Percentiles rank a stretch among this genome's conserved stretches.
Evolutionary conservation across 2,329 filamentous ascomycete genomes (phyloP).

Genomic region (Aspergillus chevalieri): DNA sequence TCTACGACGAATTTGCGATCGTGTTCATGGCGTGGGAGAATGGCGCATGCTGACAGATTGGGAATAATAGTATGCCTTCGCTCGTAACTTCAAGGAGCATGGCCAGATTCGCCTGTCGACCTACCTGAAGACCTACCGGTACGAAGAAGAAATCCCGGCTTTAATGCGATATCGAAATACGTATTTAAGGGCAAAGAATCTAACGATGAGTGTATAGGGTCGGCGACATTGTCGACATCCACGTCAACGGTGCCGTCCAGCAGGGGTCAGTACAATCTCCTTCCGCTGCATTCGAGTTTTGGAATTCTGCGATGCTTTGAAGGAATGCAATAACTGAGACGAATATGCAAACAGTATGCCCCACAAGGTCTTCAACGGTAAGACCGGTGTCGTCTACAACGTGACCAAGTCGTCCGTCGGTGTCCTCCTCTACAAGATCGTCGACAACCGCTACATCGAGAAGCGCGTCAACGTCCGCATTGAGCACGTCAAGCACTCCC

Average conservation of each 20-base stretch:
- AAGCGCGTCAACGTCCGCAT: conserved; percentile 99
- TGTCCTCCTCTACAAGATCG: conserved; percentile 99
- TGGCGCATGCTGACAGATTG: conserved; percentile 26
- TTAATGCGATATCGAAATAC: conserved; percentile 11
- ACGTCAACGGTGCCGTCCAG: conserved; percentile 96
- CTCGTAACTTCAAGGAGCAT: conserved; percentile 88
- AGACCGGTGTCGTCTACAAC: conserved; percentile 98
- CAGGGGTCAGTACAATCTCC: conserved; percentile 68
- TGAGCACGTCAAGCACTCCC: conserved; percentile 92
- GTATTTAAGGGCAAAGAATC: conserved; percentile 23
- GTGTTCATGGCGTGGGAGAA: conserved; percentile 8
- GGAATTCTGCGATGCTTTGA: neutral
- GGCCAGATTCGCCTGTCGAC: conserved; percentile 89
- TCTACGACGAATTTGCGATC: neutral
- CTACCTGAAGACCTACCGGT: conserved; percentile 92
- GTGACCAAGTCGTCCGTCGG: conserved; percentile 97
- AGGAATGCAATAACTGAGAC: conserved; percentile 21
- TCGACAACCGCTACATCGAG: conserved; percentile 99
- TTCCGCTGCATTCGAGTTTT: conserved; percentile 8
- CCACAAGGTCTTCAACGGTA: conserved; percentile 99
- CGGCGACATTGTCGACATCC: conserved; percentile 98
- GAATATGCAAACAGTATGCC: conserved; percentile 65
- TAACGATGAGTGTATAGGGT: conserved; percentile 58
- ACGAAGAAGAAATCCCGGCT: conserved; percentile 28
- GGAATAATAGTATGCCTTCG: conserved; percentile 71